Evolutionary conservation across 2,329 filamentous ascomycete species (phyloP), one percentile per base, ranked within the genome.

Genomic region (Talaromyces islandicus): DNA sequence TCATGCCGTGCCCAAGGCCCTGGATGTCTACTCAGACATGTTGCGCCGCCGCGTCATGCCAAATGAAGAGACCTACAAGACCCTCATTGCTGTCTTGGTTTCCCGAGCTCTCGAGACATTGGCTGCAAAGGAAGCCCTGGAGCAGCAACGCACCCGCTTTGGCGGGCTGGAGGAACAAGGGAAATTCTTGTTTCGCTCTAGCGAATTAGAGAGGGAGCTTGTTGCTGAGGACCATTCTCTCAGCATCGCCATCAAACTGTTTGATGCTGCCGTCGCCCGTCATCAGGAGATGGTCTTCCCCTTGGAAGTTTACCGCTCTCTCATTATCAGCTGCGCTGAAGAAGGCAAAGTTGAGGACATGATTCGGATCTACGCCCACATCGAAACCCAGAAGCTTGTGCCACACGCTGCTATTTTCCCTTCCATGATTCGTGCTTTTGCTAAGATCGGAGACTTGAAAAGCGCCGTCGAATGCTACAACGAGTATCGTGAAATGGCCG

Each of bases 1-100:
- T 58, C 89, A 95, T 77, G 86, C 94, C 57, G 90, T 96, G 14
- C 88, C 91, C 63, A 96, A 96, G 78, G 92, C 91, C 5, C 83
- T 97, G 57, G 92, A 96, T 77, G 90, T 99, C 57, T 99, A 97
- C 74, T 89, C 92, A 17, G 92, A 97, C 72, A 97, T 99, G 94
- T 86, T 96, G 67, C 87, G 88, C 65, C 89, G 92, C 65, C 88
- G 88, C 67, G 88, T 97, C 25, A 78, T 84, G 21, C 92, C 93
- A 7, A 88, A 97, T 72, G 86, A 87, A 58, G 85, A 89, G 60
- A 97, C 93, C 0, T 97, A 96, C 76, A 87, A 91, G 70, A 92
- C 92, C 35, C 81, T 99, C 19, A 89, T 99, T 59, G 86, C 89
- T 60, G 80, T 97, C 43, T 81, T 99, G 57, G 89, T 92, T 19